Evolutionary conservation across 1,284 basidiomycete species (phyloP).

Genomic region (Schizophyllum commune): DNA sequence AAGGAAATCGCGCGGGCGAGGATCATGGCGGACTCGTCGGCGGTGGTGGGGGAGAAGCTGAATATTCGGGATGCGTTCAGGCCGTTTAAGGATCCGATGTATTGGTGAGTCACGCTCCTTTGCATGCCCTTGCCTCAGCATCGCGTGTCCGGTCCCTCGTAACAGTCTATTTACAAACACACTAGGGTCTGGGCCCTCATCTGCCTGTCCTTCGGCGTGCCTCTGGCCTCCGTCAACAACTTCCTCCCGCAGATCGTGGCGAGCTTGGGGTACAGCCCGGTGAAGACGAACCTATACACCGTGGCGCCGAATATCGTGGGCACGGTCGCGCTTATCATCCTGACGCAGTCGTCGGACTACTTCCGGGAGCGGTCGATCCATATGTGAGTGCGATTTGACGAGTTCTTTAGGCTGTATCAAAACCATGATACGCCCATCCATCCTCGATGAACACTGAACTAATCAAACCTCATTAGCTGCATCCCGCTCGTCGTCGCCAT

Average conservation of each 20-base stretch:
- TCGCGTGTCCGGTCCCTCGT: too few relatives aligned
- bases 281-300: constrained; percentile 6
- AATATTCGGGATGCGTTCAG: constrained; percentile 37
- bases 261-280: constrained; percentile 1
- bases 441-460: too few relatives aligned
- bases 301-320: constrained; percentile 3
- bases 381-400: constrained; percentile 23
- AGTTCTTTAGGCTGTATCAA: too few relatives aligned
- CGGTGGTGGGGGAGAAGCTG: constrained; percentile 35
- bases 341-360: background rate
- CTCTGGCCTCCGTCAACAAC: constrained; percentile 14
- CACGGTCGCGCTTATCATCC: background rate
- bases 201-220: constrained; percentile 38
- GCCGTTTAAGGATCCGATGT: constrained; percentile 34
- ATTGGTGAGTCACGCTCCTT: constrained; percentile 21
- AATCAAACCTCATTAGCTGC: constrained; percentile 18
- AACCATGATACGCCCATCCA: too few relatives aligned
- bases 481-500: constrained; percentile 24
- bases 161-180: background rate
- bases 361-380: constrained; percentile 23
- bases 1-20: constrained; percentile 35
- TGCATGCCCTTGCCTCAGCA: background rate
- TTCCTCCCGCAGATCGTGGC: constrained; percentile 5
- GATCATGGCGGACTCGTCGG: constrained; percentile 41
- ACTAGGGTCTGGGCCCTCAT: constrained; percentile 30